Evolutionary conservation across 768 basidiomycete species (phyloP), one percentile per base, ranked within the genome.

Genomic region (Suillus sp.): DNA sequence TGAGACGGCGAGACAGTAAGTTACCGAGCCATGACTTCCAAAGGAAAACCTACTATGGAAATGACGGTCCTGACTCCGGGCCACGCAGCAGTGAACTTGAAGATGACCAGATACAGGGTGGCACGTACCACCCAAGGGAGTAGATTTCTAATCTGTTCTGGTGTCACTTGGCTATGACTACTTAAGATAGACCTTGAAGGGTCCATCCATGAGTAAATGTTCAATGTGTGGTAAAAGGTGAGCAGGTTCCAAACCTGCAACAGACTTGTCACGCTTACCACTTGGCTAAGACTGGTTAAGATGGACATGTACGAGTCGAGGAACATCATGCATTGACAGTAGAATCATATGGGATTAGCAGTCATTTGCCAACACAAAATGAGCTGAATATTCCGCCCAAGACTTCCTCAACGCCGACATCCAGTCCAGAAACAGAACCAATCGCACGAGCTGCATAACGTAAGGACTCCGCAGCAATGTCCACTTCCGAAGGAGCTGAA

Each of bases 341-440:
- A 18, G 10, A 56, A n/a, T 51, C 32, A 48, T 48, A 30, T 20
- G 18, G 30, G 5, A 40, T 8, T 45, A 53, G 40, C 34, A 47
- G 47, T 77, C 68, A 93, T 78, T 95, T 93, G 42, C 94, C 94
- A 59, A 96, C 92, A 71, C 95, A 96, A 74, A 96, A 96, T 58
- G 92, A 90, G 38, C 82, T 80, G 71, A 96, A 96, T 30, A 96
- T 83, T 22, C 84, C 84, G 63, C 94, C 93, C 25, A 96, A 74
- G 9, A 96, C 80, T 64, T 96, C 93, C 69, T 96, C 95, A 14
- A 89, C 86, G 53, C 88, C 89, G 61, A 96, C 88, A 42, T 67
- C 66, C 9, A 83, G 71, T 4, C 95, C 94, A 2, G 90, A 87
- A n/a, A 96, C 86, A 63, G 86, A 86, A 1, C 92, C 94, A n/a